phyloP scores from a whole-genome alignment of 805 yeast species.

The Cephaloascus fragrans region DNA sequence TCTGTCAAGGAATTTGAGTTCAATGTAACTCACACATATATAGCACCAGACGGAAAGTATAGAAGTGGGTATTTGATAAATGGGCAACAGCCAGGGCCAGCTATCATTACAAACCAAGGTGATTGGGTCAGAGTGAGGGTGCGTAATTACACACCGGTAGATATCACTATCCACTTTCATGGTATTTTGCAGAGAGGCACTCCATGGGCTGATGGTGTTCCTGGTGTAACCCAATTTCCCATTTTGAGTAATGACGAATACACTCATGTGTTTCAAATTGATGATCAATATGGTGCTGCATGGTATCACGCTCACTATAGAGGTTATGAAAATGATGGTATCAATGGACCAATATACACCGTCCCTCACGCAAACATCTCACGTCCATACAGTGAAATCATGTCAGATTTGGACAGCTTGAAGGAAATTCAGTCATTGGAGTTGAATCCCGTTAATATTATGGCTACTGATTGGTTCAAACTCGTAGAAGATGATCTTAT shows the following conservation, averaged over 20 bases:
- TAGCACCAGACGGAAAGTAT: conserved; percentile 21
- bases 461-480: conserved; percentile 31
- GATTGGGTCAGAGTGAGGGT: conserved; percentile 23
- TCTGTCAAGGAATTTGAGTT: conserved; percentile 4
- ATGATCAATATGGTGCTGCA: conserved; percentile 34
- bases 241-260: conserved; percentile 31
- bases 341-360: conserved; percentile 35
- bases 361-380: conserved; percentile 19
- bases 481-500: conserved; percentile 20
- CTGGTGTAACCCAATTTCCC: conserved; percentile 40
- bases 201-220: conserved; percentile 41
- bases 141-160: conserved; percentile 23
- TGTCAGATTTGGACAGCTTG: conserved; percentile 15
- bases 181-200: conserved; percentile 39
- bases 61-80: conserved; percentile 25
- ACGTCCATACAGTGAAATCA: conserved; percentile 19
- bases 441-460: conserved; percentile 13
- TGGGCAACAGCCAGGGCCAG: conserved; percentile 42
- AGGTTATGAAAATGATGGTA: conserved; percentile 38
- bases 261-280: conserved; percentile 28
- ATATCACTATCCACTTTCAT: conserved; percentile 43
- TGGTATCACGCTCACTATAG: conserved; percentile 49
- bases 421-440: conserved; percentile 18
- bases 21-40: conserved; percentile 5
- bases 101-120: conserved; percentile 23